Conservation (phyloP, 2,329 filamentous ascomycete genomes). For the Capronia epimyces region DNA sequence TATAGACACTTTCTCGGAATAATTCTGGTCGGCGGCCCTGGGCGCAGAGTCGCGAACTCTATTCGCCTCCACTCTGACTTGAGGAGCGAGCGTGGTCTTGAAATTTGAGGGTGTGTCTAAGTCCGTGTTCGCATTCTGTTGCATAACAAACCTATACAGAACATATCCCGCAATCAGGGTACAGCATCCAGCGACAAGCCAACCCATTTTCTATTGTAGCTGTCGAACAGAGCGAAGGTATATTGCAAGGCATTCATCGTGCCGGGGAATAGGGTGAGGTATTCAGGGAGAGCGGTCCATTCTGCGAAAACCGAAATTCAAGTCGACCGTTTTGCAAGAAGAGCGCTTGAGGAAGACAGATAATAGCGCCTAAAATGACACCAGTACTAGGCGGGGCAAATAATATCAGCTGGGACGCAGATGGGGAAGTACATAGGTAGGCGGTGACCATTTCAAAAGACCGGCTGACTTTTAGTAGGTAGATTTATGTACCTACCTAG, state of each 20-base stretch:
- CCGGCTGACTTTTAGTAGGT: neutral
- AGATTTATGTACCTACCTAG: neutral
- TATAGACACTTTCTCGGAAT: neutral
- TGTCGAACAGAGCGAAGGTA: neutral
- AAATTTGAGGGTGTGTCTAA: neutral
- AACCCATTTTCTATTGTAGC: conserved; percentile 20
- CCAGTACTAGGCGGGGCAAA: too few species aligned
- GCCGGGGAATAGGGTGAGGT: neutral
- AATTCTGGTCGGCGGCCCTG: neutral
- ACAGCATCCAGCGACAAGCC: conserved; percentile 18
- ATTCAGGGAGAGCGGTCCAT: neutral
- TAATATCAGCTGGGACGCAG: too few species aligned
- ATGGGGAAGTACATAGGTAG: too few species aligned
- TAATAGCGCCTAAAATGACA: too few species aligned
- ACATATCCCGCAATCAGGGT: conserved; percentile 22
- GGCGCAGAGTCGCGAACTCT: neutral
- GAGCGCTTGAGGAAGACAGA: too few species aligned
- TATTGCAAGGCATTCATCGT: conserved; percentile 3
- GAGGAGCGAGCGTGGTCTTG: neutral
- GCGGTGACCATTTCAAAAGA: neutral
- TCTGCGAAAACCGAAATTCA: neutral
- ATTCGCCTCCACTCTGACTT: neutral
- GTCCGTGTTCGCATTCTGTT: neutral
- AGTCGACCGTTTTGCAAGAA: neutral
- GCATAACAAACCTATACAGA: conserved; percentile 18